Evolutionary conservation across 1,284 basidiomycete species (phyloP).

Genomic region (Thecaphora thlaspeos): DNA sequence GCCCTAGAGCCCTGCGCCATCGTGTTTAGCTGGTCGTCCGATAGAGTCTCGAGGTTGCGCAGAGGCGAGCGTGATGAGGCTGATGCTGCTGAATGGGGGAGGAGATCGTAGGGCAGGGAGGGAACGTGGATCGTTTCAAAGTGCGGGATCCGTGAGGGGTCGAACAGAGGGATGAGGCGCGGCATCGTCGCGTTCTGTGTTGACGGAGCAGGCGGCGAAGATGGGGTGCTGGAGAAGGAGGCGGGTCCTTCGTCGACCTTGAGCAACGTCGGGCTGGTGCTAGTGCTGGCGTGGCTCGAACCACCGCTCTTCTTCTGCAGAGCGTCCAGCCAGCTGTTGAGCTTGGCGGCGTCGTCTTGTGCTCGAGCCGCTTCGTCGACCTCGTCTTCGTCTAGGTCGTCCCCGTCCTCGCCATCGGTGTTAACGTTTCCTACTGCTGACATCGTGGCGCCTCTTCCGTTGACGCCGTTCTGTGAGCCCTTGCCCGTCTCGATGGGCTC

Average conservation of each 20-base stretch:
- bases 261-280: too few relatives aligned
- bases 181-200: slow-evolving; percentile 6
- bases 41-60: slow-evolving; percentile 4
- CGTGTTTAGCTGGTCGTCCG: slow-evolving; percentile 61
- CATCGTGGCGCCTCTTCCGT: too few relatives aligned
- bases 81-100: slow-evolving; percentile 1
- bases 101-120: slow-evolving; percentile 28
- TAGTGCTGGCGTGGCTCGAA: too few relatives aligned
- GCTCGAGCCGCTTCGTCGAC: not conserved
- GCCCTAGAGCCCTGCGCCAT: slow-evolving; percentile 63
- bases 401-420: not conserved
- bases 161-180: slow-evolving; percentile 44
- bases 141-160: slow-evolving; percentile 35
- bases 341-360: not conserved
- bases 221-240: too few relatives aligned
- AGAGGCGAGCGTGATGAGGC: slow-evolving; percentile 2
- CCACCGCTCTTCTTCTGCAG: slow-evolving; percentile 1
- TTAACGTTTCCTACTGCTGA: not conserved
- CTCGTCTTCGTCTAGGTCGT: slow-evolving; percentile 12
- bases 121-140: slow-evolving; percentile 36
- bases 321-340: slow-evolving; percentile 3
- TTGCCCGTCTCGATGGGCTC: too few relatives aligned
- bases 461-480: too few relatives aligned
- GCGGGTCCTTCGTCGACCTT: too few relatives aligned
- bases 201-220: not conserved